Base-by-base conservation (phyloP, 2,329 filamentous ascomycete species). In the Microdochium bolleyi region DNA sequence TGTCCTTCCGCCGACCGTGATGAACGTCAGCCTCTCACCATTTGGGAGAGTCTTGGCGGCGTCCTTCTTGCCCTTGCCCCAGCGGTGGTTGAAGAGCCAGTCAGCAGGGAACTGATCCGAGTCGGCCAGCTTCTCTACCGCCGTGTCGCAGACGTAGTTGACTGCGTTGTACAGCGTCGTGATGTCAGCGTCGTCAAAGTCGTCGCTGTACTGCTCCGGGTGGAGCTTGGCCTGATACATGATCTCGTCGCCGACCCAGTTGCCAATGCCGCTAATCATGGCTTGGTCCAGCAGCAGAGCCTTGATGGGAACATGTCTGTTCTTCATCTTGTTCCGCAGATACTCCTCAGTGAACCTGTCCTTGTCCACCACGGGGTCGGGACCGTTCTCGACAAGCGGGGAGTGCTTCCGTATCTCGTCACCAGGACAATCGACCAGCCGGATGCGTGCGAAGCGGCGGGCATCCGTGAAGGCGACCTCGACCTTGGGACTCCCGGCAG, bases 181-280 rank as follows among this genome's bases (percentile, higher is more conserved):
- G 56, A 95, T 82, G 66, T 96, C 86, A 0, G 72, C 77, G 30
- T 88, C 82, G 56, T 67, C 77, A 59, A 97, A 87, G 0, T 88
- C 88, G 62, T 96, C 85, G 69, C 87, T 90, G 70, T 95, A 95
- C 66, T 96, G 90, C 67, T 96, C 92, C 0, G 94, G 94, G 60
- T 99, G 92, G 16, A 97, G 79, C 50, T 80, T 84, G 4, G 94
- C 88, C 60, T 97, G 86, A 63, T 92, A 99, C 51, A 99, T 74
- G 7, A 96, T 85, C 67, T 99, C 94, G 64, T 99, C 94, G 1
- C 87, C 91, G 52, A 99, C 92, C 92, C 92, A 99, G 65, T 97
- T 97, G 0, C 94, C 94, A 56, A 99, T 89, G 8, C 94, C 94
- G 62, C 88, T 94, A 56, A 97, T 88, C 65, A 88, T 88, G 19